Conservation (phyloP, 2,329 filamentous ascomycete species). For the Hypomyces rosellus region DNA sequence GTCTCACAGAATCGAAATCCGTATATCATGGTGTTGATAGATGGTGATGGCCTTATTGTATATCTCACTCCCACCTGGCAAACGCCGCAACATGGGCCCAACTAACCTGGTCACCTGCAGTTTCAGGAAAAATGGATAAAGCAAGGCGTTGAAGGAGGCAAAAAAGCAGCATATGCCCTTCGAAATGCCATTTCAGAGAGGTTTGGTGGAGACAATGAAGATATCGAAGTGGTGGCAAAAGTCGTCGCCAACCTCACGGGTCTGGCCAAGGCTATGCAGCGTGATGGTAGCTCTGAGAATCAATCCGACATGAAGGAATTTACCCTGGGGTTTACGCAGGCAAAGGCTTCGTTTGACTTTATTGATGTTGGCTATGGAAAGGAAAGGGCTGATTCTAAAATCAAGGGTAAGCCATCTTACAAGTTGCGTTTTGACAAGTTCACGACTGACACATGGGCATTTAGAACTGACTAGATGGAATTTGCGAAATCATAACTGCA, state of each 20-base stretch:
- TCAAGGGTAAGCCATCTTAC: constrained; percentile 42
- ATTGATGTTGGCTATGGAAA: constrained; percentile 55
- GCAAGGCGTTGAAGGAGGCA: constrained; percentile 51
- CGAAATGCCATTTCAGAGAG: constrained; percentile 41
- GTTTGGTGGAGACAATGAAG: constrained; percentile 36
- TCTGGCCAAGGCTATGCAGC: constrained; percentile 43
- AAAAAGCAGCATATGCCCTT: constrained; percentile 44
- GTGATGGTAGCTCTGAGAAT: constrained; percentile 40
- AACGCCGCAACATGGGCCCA: background rate
- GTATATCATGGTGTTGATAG: constrained; percentile 56
- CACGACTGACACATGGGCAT: background rate
- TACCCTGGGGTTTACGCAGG: constrained; percentile 53
- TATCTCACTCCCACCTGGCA: constrained; percentile 10
- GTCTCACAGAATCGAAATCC: constrained; percentile 43
- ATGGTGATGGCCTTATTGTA: constrained; percentile 58
- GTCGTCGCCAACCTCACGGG: constrained; percentile 49
- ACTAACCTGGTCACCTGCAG: constrained; percentile 28
- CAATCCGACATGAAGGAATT: constrained; percentile 49
- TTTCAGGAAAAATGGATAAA: constrained; percentile 51
- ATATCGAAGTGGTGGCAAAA: constrained; percentile 50
- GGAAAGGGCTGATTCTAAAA: constrained; percentile 53
- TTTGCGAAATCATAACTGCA: constrained; percentile 55
- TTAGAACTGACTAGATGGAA: constrained; percentile 50
- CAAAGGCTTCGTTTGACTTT: constrained; percentile 55
- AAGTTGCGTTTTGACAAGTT: background rate